Percentiles rank a stretch among this genome's conserved stretches.
These are phyloP conservation scores for Moesziomyces antarcticus DNA, from an alignment of 1,284 basidiomycete genomes.

Conservation along the genomic window DNA sequence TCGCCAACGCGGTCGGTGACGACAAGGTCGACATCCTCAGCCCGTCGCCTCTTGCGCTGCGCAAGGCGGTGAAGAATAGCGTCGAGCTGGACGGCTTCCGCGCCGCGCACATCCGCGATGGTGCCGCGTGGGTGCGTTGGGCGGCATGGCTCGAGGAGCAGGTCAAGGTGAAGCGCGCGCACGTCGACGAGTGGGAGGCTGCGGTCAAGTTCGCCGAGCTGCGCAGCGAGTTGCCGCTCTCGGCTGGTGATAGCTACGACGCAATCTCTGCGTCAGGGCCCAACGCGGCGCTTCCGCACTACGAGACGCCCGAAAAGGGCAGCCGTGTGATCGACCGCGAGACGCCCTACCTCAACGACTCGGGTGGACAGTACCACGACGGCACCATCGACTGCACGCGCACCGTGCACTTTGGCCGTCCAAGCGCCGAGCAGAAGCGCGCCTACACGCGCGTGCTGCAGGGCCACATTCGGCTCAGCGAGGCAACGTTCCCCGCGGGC, in stretches of 20 bases:
- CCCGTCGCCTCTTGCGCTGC: constrained; percentile 51
- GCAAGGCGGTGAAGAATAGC: constrained; percentile 62
- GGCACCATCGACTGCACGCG: constrained; percentile 66
- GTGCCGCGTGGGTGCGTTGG: constrained; percentile 63
- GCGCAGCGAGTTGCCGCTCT: constrained; percentile 46
- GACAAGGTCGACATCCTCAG: constrained; percentile 27
- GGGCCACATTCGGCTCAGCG: constrained; percentile 58
- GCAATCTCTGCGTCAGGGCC: constrained; percentile 61
- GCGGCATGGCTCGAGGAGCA: constrained; percentile 65
- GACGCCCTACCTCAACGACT: constrained; percentile 63
- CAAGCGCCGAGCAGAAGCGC: constrained; percentile 59
- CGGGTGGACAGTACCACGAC: constrained; percentile 62
- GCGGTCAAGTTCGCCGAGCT: constrained; percentile 47
- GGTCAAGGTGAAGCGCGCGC: constrained; percentile 35
- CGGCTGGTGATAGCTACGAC: constrained; percentile 63
- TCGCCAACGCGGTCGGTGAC: constrained; percentile 54
- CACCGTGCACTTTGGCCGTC: constrained; percentile 63
- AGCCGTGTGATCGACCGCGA: constrained; percentile 54
- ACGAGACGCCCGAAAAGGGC: constrained; percentile 60
- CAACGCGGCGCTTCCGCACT: constrained; percentile 65
- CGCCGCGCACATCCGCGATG: constrained; percentile 60
- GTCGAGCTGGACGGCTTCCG: constrained; percentile 61
- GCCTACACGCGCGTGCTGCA: constrained; percentile 63
- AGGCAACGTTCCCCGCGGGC: constrained; percentile 56
- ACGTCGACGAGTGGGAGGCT: constrained; percentile 56